Base-by-base conservation (phyloP, 805 yeast genomes). In the Spathaspora girioi region DNA sequence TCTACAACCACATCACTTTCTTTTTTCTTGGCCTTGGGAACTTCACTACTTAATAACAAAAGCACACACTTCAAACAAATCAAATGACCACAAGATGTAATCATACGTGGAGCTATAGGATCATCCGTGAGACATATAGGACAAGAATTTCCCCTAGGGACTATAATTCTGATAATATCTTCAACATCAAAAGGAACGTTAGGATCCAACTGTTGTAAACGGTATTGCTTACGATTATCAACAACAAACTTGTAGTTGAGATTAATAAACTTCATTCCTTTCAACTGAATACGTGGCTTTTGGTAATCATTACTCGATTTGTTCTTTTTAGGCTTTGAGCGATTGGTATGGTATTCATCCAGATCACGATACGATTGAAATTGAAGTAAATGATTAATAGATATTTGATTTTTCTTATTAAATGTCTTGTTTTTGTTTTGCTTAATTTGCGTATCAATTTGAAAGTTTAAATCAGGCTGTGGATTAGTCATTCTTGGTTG, bases 51-150 rank as follows among this genome's bases (percentile, higher is more conserved):
- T 43, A 89, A 70, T 59, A 88, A 81, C 44, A 91, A 80, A 50
- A 91, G 66, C 29, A 93, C 67, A 66, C 99, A 94, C 12, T 91
- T 82, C 50, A 82, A 76, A 63, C 99, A 94, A 61, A 94, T 82
- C 14, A 91, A 78, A 64, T 94, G 99, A 5, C 99, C 99, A 71
- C 99, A 94, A 11, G 84, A 79, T 4, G 76, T 71, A 27, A 90
- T 84, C 98, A 94, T 96, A 50, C 98, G 75, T 2, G 99, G 97
- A 0, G 97, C 97, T 15, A 87, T 80, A 12, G 94, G 88, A 12
- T 83, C 84, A 47, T 89, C 96, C 31, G 85, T 78, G 12, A 94
- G 72, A 65, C 99, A 94, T 26, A 94, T 93, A 0, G 99, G 98
- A 64, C 99, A 94, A 38, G 84, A 83, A 57, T 86, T 86, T 1